Percentiles rank a stretch among this genome's conserved stretches.
Evolutionary conservation across 2,329 filamentous ascomycete genomes (phyloP).

Genomic region (Colletotrichum sp.): DNA sequence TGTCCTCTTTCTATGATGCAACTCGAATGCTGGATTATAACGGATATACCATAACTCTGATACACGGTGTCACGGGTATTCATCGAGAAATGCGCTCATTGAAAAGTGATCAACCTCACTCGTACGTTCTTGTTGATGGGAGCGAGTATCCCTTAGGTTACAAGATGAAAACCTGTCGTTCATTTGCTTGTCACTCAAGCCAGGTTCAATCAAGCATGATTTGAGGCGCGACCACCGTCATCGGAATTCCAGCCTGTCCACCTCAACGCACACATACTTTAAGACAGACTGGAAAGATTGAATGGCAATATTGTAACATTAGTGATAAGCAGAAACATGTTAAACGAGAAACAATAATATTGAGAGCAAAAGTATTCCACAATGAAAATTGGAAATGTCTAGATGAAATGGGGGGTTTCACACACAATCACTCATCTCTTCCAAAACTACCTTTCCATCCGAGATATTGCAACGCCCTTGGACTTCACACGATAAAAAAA

Average conservation of each 20-base stretch:
- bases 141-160: not conserved
- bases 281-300: too few species aligned
- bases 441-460: not conserved
- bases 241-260: not conserved
- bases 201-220: not conserved
- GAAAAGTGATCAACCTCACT: too few species aligned
- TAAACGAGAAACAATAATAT: not conserved
- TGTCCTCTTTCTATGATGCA: not conserved
- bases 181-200: not conserved
- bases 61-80: not conserved
- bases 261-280: too few species aligned
- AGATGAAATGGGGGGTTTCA: not conserved
- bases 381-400: not conserved
- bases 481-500: not conserved
- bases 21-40: not conserved
- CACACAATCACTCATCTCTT: not conserved
- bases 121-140: not conserved
- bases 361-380: not conserved
- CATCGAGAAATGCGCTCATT: not conserved
- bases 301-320: too few species aligned
- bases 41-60: not conserved
- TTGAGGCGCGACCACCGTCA: not conserved
- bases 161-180: not conserved
- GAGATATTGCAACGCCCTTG: not conserved
- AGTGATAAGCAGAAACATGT: not conserved